Conservation (phyloP, 495 filamentous ascomycete genomes). For the Chaetomium tenue region DNA sequence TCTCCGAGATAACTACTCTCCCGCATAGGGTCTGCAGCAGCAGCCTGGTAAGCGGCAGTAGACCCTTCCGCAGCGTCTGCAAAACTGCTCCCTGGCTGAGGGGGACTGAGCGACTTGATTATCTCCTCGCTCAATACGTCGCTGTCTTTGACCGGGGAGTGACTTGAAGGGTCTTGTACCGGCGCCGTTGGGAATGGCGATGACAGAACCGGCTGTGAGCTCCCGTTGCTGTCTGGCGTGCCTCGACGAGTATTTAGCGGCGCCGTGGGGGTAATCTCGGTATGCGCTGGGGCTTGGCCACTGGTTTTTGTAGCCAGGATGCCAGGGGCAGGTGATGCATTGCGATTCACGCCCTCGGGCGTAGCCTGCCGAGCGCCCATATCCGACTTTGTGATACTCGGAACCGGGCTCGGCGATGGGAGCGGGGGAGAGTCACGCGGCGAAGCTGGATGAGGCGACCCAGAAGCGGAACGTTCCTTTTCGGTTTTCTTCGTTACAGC, state of each 20-base stretch:
- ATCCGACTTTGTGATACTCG: conserved; percentile 7
- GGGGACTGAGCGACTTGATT: conserved; percentile 67
- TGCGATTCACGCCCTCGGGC: background rate
- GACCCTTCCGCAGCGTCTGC: conserved; percentile 13
- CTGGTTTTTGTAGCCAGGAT: background rate
- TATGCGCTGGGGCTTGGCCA: conserved; percentile 23
- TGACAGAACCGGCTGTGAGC: conserved; percentile 28
- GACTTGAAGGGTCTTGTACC: conserved; percentile 54
- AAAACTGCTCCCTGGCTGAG: conserved; percentile 18
- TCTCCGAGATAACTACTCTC: conserved; percentile 49
- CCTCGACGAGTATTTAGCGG: conserved; percentile 49
- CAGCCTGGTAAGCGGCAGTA: conserved; percentile 29
- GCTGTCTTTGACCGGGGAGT: conserved; percentile 65
- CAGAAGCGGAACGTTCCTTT: background rate
- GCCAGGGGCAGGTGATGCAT: background rate
- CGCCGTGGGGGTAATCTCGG: conserved; percentile 46
- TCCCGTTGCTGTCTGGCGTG: conserved; percentile 21
- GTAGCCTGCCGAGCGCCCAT: background rate
- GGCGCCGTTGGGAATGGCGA: conserved; percentile 51
- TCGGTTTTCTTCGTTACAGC: background rate
- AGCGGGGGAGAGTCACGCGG: conserved; percentile 14
- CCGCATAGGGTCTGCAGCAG: conserved; percentile 30
- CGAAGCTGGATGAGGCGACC: conserved; percentile 2
- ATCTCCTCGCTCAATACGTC: conserved; percentile 80
- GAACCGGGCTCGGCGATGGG: conserved; percentile 20